These are phyloP conservation scores for Quercus engelmannii DNA, from an alignment of 306 rosid species.

Conservation along the genomic window DNA sequence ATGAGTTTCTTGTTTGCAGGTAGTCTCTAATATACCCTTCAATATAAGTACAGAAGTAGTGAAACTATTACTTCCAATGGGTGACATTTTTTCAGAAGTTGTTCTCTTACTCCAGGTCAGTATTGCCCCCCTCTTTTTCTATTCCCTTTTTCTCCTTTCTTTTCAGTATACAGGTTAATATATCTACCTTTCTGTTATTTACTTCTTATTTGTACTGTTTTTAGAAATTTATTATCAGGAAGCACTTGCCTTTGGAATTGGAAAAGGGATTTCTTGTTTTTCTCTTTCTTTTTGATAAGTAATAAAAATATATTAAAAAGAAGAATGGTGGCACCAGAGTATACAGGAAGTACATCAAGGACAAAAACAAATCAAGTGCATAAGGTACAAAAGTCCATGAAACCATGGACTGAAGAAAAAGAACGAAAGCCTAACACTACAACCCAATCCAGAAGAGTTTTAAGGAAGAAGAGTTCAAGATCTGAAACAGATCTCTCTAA, in stretches of 20 bases:
- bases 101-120: constrained; percentile 83
- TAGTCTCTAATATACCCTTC: constrained; percentile 84
- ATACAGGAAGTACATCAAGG: too few relatives aligned
- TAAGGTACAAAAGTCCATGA: too few relatives aligned
- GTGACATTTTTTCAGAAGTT: constrained; percentile 80
- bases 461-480: too few relatives aligned
- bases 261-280: not conserved
- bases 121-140: not conserved
- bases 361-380: too few relatives aligned
- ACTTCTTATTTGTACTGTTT: not conserved
- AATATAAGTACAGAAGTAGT: constrained; percentile 79
- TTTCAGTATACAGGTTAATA: not conserved
- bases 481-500: too few relatives aligned
- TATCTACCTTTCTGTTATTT: constrained; percentile 8
- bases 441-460: too few relatives aligned
- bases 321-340: too few relatives aligned
- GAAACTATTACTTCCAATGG: constrained; percentile 92
- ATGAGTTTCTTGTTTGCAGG: constrained; percentile 40
- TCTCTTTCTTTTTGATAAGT: not conserved
- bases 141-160: not conserved
- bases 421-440: too few relatives aligned
- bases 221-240: too few relatives aligned
- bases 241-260: too few relatives aligned
- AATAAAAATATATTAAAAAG: too few relatives aligned
- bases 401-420: too few relatives aligned